Conservation (phyloP, 352 stramenopile species). For the Pythium phragmitis region DNA sequence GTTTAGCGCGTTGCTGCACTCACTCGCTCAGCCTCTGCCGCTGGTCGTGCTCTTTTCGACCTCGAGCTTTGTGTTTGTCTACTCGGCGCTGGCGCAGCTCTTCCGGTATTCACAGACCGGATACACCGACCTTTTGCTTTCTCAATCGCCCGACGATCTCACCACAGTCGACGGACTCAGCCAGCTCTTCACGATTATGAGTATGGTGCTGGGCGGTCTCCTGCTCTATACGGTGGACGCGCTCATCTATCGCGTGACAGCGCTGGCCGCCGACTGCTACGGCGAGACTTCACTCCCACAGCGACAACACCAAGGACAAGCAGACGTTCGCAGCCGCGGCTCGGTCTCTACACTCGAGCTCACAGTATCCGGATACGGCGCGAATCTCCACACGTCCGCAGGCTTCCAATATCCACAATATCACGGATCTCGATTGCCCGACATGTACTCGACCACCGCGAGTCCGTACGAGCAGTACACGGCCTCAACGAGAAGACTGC, state of each 20-base stretch:
- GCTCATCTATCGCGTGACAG: constrained; percentile 24
- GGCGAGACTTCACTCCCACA: constrained; percentile 6
- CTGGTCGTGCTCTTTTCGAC: constrained; percentile 32
- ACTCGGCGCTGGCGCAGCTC: constrained; percentile 17
- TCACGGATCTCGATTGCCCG: constrained; percentile 12
- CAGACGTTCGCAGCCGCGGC: background rate
- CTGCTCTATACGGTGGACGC: constrained; percentile 23
- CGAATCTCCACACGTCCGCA: constrained; percentile 17
- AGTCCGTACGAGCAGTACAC: constrained; percentile 21
- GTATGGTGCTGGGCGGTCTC: constrained; percentile 20
- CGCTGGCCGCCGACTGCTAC: constrained; percentile 22
- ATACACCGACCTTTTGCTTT: constrained; percentile 3
- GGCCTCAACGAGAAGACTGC: background rate
- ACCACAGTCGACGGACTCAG: constrained; percentile 1
- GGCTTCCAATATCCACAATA: background rate
- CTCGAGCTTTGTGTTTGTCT: constrained; percentile 29
- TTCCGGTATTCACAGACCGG: constrained; percentile 9
- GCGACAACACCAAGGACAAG: constrained; percentile 2
- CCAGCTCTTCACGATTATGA: constrained; percentile 23
- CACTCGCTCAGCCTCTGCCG: constrained; percentile 20
- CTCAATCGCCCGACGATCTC: background rate
- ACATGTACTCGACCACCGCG: constrained; percentile 15
- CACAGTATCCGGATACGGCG: constrained; percentile 6
- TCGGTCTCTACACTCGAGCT: constrained; percentile 23
- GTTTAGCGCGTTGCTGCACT: constrained; percentile 29